A percentile compares a stretch with the other conserved stretches of the same genome.
These are phyloP conservation scores for Fusarium metavorans DNA, from an alignment of 2,329 filamentous ascomycete genomes.

Conservation along the genomic window DNA sequence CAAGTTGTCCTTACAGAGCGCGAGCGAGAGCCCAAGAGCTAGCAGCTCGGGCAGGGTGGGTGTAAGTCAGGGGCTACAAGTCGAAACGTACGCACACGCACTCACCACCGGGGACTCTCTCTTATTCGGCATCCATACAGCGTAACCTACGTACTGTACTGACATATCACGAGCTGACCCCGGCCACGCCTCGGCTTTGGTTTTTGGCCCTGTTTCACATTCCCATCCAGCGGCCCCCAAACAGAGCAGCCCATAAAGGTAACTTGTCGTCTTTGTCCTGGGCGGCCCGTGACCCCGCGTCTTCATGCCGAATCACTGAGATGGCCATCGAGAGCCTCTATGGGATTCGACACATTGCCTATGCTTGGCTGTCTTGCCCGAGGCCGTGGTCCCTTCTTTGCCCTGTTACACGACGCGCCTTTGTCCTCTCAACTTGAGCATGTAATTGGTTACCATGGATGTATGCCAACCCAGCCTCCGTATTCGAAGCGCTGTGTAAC, in stretches of 20 bases:
- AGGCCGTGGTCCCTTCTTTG: neutral
- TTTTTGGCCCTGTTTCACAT: constrained; percentile 23
- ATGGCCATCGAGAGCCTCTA: neutral
- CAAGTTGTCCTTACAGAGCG: constrained; percentile 9
- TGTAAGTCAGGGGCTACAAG: constrained; percentile 24
- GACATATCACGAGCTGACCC: constrained; percentile 9
- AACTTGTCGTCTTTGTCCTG: neutral
- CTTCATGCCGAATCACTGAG: neutral
- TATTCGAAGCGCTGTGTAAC: neutral
- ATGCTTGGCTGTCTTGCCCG: neutral
- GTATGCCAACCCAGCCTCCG: neutral
- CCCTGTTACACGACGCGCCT: neutral
- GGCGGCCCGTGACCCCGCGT: neutral
- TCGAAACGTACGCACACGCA: constrained; percentile 27
- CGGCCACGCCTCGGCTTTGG: neutral
- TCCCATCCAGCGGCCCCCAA: constrained; percentile 10
- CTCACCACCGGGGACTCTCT: neutral
- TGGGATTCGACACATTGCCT: neutral
- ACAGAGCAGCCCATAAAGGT: neutral
- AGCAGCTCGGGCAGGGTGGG: neutral
- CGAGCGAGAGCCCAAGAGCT: neutral
- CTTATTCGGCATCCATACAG: neutral
- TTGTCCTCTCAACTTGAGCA: neutral
- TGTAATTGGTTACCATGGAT: neutral
- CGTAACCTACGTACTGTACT: neutral